These are phyloP conservation scores for Trichoderma afroharzianum DNA, from an alignment of 2,329 filamentous ascomycete genomes.

Conservation along the genomic window DNA sequence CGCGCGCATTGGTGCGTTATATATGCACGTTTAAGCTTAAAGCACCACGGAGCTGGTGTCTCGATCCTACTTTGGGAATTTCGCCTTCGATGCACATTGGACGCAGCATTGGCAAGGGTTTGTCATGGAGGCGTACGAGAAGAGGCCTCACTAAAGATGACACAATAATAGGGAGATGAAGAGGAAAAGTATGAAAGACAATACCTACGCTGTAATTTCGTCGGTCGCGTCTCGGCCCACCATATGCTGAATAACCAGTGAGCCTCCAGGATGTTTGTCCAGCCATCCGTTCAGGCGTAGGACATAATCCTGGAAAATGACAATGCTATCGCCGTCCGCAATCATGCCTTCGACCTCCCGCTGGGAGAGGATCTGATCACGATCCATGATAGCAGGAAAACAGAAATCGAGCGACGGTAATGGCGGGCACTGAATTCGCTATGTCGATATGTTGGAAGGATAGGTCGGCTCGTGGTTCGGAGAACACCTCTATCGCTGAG, in stretches of 20 bases:
- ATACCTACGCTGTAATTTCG: constrained; percentile 76
- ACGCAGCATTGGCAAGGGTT: background rate
- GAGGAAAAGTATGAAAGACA: background rate
- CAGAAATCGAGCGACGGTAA: background rate
- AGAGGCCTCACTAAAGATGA: too few species aligned
- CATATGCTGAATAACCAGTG: constrained; percentile 90
- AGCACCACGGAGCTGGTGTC: background rate
- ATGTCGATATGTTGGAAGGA: background rate
- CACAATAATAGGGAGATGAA: background rate
- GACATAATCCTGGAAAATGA: constrained; percentile 78
- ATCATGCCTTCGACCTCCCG: constrained; percentile 64
- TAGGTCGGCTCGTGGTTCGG: background rate
- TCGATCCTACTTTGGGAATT: background rate
- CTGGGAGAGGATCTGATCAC: constrained; percentile 7
- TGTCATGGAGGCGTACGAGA: background rate
- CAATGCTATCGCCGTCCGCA: constrained; percentile 71
- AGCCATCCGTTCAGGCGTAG: constrained; percentile 87
- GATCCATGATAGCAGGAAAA: constrained; percentile 1
- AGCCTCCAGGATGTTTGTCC: constrained; percentile 85
- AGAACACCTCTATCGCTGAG: background rate
- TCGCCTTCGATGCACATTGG: background rate
- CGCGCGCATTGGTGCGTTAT: background rate
- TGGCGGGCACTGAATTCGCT: background rate
- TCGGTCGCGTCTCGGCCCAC: constrained; percentile 91
- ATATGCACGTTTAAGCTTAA: constrained; percentile 18